Percentiles rank a stretch among this genome's conserved stretches.
Conservation (phyloP, 2,329 filamentous ascomycete species). For the Ophiostoma australiae region DNA sequence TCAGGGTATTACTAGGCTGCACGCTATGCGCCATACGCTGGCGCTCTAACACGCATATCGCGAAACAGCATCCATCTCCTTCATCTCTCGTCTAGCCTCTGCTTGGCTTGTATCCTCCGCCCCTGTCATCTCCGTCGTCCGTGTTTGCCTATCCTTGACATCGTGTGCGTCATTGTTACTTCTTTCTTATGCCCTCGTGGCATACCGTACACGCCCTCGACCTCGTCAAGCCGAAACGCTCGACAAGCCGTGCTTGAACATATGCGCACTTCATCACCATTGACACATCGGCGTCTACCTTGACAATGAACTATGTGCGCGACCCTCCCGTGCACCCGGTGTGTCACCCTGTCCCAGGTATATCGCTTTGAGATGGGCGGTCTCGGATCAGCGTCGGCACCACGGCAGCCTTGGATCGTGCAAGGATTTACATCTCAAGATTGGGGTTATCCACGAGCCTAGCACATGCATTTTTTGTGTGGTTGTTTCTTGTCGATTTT, state of each 20-base stretch:
- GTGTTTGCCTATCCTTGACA: not conserved
- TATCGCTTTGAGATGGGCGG: not conserved
- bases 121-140: not conserved
- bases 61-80: constrained; percentile 16
- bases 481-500: not conserved
- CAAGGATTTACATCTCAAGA: not conserved
- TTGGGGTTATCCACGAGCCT: not conserved
- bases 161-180: not conserved
- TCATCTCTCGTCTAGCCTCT: not conserved
- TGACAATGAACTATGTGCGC: too few relatives aligned
- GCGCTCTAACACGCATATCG: constrained; percentile 18
- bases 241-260: not conserved
- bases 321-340: not conserved
- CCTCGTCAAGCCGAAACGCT: not conserved
- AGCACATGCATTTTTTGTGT: not conserved
- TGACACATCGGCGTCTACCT: not conserved
- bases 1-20: not conserved
- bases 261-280: not conserved
- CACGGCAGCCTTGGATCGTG: not conserved
- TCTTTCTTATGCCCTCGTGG: not conserved
- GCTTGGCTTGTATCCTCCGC: not conserved
- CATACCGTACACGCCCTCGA: not conserved
- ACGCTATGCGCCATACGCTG: not conserved
- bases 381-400: not conserved
- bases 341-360: not conserved